Base-by-base conservation (phyloP, 2,329 filamentous ascomycete species). In the Penicillium sp. region DNA sequence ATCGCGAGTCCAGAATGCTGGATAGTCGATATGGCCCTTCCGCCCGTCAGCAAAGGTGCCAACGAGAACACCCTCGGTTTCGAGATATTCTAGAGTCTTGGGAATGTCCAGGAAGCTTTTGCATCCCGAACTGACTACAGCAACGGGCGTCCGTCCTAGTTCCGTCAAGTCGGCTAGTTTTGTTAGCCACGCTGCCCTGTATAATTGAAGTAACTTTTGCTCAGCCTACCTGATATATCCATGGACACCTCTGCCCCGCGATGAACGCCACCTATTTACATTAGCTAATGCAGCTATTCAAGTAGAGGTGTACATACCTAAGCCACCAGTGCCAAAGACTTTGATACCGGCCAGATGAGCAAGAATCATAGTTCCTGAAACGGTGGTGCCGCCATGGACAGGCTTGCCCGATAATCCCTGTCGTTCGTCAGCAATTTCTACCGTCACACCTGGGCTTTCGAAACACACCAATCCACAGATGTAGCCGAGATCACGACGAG, bases 101-200 rank as follows among this genome's bases (percentile, higher is more conserved):
- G 89, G 86, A 59, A 97, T 91, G 68, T 99, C 94, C 38, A 99
- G 80, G 72, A 99, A 97, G 60, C 93, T 94, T 76, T 99, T 99
- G 76, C 91, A 95, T 14, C 94, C 94, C 62, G 89, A 91, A 71
- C 88, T 89, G 52, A 99, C 80, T 2, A 99, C 92, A 24, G 92
- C 88, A 52, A 99, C 87, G 11, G 90, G 85, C 7, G 92, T 97
- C 57, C 91, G 83, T 16, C 94, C 92, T 51, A 99, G 83, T 78
- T 97, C 94, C 3, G 90, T 97, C 59, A 99, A 80, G 74, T 99
- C 94, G 42, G 94, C 93, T 76, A 49, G 14, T 28, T 12, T 53
- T 12, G 26, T 59, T 47, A 49, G 56, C 40, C 47, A 28, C 8
- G 46, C 46, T 20, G n/a, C 18, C 20, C 21, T 26, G n/a, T n/a